Percentiles rank a stretch among this genome's conserved stretches.
These are phyloP conservation scores for Hymenoscyphus scutula DNA, from an alignment of 2,329 filamentous ascomycete species.

Conservation along the genomic window DNA sequence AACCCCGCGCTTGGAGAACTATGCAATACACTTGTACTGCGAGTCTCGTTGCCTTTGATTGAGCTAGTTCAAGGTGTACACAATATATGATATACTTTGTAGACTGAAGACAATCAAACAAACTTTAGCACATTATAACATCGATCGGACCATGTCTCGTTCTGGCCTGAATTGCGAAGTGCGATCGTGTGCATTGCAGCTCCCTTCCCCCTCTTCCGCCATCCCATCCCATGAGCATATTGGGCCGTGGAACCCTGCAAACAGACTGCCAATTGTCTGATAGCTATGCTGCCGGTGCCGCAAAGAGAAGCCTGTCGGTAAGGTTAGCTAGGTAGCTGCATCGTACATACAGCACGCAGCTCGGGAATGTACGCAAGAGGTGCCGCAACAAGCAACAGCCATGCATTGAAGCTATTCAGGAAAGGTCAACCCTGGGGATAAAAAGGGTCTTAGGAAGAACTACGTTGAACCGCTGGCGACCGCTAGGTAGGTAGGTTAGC, in stretches of 20 bases:
- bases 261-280: neutral
- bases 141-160: neutral
- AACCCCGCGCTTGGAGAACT: neutral
- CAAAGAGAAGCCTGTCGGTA: too few relatives aligned
- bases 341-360: neutral
- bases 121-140: too few relatives aligned
- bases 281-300: neutral
- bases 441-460: too few relatives aligned
- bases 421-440: too few relatives aligned
- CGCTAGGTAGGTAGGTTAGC: too few relatives aligned
- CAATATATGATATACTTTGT: neutral
- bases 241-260: neutral
- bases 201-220: neutral
- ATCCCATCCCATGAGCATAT: neutral
- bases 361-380: slow-evolving; percentile 4
- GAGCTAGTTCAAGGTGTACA: neutral
- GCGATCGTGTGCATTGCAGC: neutral
- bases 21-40: neutral
- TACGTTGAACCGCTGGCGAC: too few relatives aligned
- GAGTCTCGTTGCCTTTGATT: neutral
- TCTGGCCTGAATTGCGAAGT: neutral
- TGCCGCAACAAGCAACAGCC: neutral
- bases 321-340: neutral
- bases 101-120: neutral
- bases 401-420: neutral